Evolutionary conservation across 2,329 filamentous ascomycete genomes (phyloP), one percentile per base, ranked within the genome.

Genomic region (Neonectria magnoliae): DNA sequence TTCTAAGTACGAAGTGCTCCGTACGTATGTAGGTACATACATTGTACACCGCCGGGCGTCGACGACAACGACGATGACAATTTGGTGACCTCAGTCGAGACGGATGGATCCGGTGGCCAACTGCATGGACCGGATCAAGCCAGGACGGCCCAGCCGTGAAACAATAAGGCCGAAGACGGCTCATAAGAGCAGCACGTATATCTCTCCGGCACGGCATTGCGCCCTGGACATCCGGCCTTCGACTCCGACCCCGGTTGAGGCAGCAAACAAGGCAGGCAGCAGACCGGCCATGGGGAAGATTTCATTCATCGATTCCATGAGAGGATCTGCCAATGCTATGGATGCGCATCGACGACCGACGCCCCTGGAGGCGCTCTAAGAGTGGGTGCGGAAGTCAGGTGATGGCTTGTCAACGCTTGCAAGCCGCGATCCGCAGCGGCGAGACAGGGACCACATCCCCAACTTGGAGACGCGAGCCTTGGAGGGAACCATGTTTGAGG

Each of bases 361-460:
- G 64, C 38, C 33, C 33, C 7, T n/a, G 5, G 13, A n/a, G 38
- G n/a, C 16, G 38, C n/a, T 5, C 57, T 45, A 29, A 50, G 58
- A 50, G 58, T 67, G 65, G 65, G 42, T 44, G 33, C 52, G 27
- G 48, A 64, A 58, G 71, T 73, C 71, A 73, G 71, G 71, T 73
- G 71, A 73, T 73, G 64, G 60, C 38, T 36, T 57, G 60, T 66
- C 62, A 67, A 73, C 71, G 71, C 71, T 60, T 66, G 71, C 64
- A 69, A 73, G 69, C 60, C 42, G 66, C 57, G 14, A 56, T 61
- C 63, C 61, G 51, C 57, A 65, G 57, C 44, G 50, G 54, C 53
- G 22, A 33, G 55, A 51, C 62, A 64, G 60, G 61, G 57, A 65
- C 64, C 45, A 36, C 18, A 53, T 53, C 42, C 52, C 50, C 57